phyloP scores from a whole-genome alignment of 768 basidiomycete species.

The Pulveroboletus sp. region DNA sequence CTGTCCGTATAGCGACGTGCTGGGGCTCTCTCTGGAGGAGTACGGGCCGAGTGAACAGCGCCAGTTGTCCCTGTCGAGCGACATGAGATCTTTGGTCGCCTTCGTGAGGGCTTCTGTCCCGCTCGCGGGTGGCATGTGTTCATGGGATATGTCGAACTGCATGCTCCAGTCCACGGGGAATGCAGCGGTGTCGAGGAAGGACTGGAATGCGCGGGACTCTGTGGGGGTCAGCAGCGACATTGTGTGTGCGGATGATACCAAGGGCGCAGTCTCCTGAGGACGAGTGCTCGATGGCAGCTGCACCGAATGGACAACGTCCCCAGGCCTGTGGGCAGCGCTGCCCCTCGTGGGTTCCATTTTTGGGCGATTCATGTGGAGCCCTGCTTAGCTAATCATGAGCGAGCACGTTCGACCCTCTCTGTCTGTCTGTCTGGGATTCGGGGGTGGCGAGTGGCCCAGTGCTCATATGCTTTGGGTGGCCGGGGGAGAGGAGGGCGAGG shows the following conservation, averaged over 20 bases:
- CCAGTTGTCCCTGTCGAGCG: constrained; percentile 50
- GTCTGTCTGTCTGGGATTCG: background rate
- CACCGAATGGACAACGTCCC: constrained; percentile 14
- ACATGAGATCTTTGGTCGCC: constrained; percentile 82
- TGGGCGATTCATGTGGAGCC: constrained; percentile 15
- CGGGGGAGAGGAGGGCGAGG: background rate
- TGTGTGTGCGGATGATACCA: background rate
- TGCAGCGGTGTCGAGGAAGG: constrained; percentile 53
- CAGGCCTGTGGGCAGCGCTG: constrained; percentile 30
- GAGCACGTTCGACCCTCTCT: too few species aligned
- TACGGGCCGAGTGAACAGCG: constrained; percentile 22
- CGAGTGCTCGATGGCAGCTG: constrained; percentile 8
- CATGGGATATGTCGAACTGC: constrained; percentile 33
- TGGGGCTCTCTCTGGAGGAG: constrained; percentile 7
- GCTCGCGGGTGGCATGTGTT: constrained; percentile 47
- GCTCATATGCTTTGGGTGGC: background rate
- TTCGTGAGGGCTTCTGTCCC: constrained; percentile 65
- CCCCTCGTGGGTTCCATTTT: constrained; percentile 20
- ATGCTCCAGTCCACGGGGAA: constrained; percentile 47
- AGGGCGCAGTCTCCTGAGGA: background rate
- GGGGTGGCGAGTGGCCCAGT: background rate
- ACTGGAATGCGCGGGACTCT: constrained; percentile 64
- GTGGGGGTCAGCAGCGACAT: constrained; percentile 65
- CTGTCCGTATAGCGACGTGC: constrained; percentile 8
- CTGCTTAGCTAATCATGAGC: constrained; percentile 1